These are phyloP conservation scores for Favolaschia claudopus DNA, from an alignment of 768 basidiomycete species.

Conservation along the genomic window DNA sequence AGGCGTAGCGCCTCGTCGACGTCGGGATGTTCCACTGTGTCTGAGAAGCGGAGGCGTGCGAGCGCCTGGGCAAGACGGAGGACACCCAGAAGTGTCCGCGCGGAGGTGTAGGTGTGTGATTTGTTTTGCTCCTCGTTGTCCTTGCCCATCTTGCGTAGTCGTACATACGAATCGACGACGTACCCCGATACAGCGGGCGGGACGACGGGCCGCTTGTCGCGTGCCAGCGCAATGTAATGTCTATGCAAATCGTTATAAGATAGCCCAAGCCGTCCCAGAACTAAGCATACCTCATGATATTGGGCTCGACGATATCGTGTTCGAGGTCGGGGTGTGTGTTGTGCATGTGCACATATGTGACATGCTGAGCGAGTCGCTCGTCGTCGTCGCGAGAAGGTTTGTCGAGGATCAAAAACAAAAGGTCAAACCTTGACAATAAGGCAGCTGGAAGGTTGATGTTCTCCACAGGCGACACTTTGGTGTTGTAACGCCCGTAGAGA, in stretches of 20 bases:
- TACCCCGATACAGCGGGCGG: conserved; percentile 89
- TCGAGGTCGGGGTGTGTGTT: conserved; percentile 88
- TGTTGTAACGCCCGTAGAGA: conserved; percentile 96
- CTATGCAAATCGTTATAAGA: conserved; percentile 46
- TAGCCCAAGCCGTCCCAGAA: too few species aligned
- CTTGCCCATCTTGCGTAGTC: conserved; percentile 90
- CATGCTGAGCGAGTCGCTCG: conserved; percentile 94
- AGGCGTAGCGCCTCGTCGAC: conserved; percentile 96
- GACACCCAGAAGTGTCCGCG: conserved; percentile 93
- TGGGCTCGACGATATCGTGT: conserved; percentile 84
- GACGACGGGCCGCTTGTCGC: conserved; percentile 89
- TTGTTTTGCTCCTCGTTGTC: conserved; percentile 90
- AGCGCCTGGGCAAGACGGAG: conserved; percentile 95
- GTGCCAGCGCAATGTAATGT: conserved; percentile 94
- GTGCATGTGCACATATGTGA: conserved; percentile 98
- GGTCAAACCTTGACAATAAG: conserved; percentile 93
- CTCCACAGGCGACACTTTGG: conserved; percentile 96
- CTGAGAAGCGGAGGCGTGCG: conserved; percentile 87
- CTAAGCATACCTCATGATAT: conserved; percentile 84
- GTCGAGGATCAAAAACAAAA: conserved; percentile 96
- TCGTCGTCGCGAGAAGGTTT: conserved; percentile 95
- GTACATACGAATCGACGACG: conserved; percentile 94
- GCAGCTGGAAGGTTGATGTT: conserved; percentile 99
- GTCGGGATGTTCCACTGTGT: conserved; percentile 81
- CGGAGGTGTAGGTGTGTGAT: conserved; percentile 93